Conservation (phyloP, 2,329 filamentous ascomycete species). For the Massarina eburnea region DNA sequence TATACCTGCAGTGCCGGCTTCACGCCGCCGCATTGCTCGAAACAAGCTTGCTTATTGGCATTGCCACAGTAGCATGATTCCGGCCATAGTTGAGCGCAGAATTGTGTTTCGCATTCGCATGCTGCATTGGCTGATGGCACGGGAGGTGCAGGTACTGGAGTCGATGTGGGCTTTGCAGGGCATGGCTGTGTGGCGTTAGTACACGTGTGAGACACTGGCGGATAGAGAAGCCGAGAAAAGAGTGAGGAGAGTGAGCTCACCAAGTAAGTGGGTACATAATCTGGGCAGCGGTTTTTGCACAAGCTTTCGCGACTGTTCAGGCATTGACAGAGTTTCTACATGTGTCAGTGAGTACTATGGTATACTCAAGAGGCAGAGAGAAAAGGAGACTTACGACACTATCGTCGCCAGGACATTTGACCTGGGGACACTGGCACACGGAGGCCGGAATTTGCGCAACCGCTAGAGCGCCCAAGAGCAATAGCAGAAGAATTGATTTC, state of each 20-base stretch:
- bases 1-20: constrained; percentile 15
- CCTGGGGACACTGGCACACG: constrained; percentile 25
- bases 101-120: constrained; percentile 24
- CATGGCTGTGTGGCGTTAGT: constrained; percentile 13
- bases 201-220: background rate
- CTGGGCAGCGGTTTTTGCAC: constrained; percentile 26
- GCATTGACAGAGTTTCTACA: constrained; percentile 30
- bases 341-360: background rate
- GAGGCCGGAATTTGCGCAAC: constrained; percentile 16
- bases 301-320: constrained; percentile 26
- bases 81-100: constrained; percentile 27
- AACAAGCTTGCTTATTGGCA: constrained; percentile 23
- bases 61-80: constrained; percentile 33
- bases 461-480: constrained; percentile 17
- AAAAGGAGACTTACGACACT: constrained; percentile 16
- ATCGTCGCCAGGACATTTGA: constrained; percentile 28
- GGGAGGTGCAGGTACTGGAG: constrained; percentile 1
- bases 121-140: background rate
- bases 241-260: constrained; percentile 10
- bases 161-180: constrained; percentile 10
- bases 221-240: too few relatives aligned
- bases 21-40: constrained; percentile 29
- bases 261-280: constrained; percentile 19
- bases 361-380: background rate
- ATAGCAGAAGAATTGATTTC: constrained; percentile 22